Evolutionary conservation across 805 yeast species (phyloP).

Genomic region (Phaffomyces antillensis): DNA sequence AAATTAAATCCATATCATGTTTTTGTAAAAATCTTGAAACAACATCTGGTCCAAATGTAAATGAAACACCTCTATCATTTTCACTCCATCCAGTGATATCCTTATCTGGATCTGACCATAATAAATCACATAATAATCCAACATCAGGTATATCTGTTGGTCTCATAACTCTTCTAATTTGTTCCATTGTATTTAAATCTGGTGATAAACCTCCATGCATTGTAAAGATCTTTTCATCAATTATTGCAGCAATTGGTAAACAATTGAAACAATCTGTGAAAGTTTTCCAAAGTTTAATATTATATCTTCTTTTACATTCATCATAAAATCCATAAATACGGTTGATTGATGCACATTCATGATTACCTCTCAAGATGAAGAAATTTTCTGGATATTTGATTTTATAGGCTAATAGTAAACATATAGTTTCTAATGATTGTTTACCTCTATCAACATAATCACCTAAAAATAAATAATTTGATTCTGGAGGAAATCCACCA

Average conservation of each 20-base stretch:
- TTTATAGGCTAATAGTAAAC: conserved; percentile 89
- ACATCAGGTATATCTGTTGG: conserved; percentile 99
- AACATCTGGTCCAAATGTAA: conserved; percentile 99
- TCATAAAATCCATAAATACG: conserved; percentile 98
- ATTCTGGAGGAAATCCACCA: conserved; percentile 99
- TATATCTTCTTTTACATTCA: conserved; percentile 97
- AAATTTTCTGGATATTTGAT: conserved; percentile 98
- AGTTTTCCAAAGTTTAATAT: conserved; percentile 97
- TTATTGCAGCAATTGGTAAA: conserved; percentile 96
- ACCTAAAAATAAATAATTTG: conserved; percentile 90
- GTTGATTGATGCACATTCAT: conserved; percentile 96
- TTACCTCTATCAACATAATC: conserved; percentile 99
- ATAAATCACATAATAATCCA: conserved; percentile 89
- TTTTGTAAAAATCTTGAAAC: conserved; percentile 93
- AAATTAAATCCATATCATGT: conserved; percentile 96
- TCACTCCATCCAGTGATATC: conserved; percentile 99
- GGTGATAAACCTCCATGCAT: conserved; percentile 99
- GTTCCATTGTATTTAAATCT: conserved; percentile 96
- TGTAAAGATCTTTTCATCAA: conserved; percentile 95
- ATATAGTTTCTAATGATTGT: conserved; percentile 93
- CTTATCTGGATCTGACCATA: conserved; percentile 99
- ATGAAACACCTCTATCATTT: conserved; percentile 97
- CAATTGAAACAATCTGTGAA: conserved; percentile 98
- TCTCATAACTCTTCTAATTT: conserved; percentile 97
- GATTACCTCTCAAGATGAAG: conserved; percentile 94